Percentiles rank a stretch among this genome's conserved stretches.
Evolutionary conservation across 1,284 basidiomycete genomes (phyloP).

Genomic region (Tremellales sp.): DNA sequence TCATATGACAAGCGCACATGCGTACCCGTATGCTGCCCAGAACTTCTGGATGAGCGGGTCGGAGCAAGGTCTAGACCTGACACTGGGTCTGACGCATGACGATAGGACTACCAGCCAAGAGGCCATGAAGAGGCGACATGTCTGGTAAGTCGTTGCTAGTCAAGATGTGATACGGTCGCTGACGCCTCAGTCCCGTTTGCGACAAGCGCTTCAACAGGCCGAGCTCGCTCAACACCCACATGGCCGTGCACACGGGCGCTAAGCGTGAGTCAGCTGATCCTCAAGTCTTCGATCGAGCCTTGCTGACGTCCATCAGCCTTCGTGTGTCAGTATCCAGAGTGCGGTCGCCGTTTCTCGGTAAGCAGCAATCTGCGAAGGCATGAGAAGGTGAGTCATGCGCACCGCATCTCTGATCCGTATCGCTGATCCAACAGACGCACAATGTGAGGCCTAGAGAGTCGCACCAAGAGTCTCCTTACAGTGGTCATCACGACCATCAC

Average conservation of each 20-base stretch:
- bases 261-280: slow-evolving; percentile 51
- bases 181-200: slow-evolving; percentile 50
- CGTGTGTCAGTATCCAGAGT: slow-evolving; percentile 54
- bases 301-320: slow-evolving; percentile 48
- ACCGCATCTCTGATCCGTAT: not conserved
- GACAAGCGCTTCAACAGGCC: slow-evolving; percentile 59
- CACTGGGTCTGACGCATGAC: not conserved
- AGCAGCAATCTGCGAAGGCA: slow-evolving; percentile 61
- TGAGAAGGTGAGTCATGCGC: slow-evolving; percentile 45
- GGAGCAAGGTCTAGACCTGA: not conserved
- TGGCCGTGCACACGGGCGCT: slow-evolving; percentile 60
- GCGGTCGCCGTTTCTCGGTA: slow-evolving; percentile 57
- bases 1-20: not conserved
- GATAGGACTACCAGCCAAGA: not conserved
- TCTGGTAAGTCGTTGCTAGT: slow-evolving; percentile 14
- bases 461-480: not conserved
- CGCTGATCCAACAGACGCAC: not conserved
- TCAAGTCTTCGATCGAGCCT: not conserved
- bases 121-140: slow-evolving; percentile 12
- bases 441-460: not conserved
- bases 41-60: slow-evolving; percentile 1
- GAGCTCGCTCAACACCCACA: slow-evolving; percentile 59
- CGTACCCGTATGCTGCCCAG: not conserved
- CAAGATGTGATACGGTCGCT: not conserved
- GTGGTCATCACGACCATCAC: too few relatives aligned